Evolutionary conservation across 1,284 basidiomycete genomes (phyloP).

Genomic region (Ganoderma sinense): DNA sequence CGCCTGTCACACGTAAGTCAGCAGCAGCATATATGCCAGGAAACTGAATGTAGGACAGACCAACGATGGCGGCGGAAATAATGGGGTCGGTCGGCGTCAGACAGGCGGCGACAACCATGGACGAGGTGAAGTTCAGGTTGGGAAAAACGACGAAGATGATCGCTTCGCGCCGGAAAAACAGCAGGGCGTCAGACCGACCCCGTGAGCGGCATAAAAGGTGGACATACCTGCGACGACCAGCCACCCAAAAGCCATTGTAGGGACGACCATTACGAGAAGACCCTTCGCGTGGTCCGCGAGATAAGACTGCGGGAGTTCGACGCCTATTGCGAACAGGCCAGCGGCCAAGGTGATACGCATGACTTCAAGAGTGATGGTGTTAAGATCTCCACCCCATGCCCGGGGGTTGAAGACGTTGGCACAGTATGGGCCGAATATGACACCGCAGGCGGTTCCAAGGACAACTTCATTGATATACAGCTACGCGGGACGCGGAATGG

Average conservation of each 20-base stretch:
- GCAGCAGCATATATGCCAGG: neutral
- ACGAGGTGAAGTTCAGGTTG: conserved; percentile 70
- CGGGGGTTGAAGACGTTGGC: conserved; percentile 85
- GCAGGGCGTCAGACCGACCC: neutral
- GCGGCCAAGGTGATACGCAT: conserved; percentile 77
- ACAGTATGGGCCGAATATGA: conserved; percentile 78
- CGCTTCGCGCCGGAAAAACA: conserved; percentile 17
- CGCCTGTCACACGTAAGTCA: conserved; percentile 59
- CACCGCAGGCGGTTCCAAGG: conserved; percentile 84
- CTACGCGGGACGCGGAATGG: conserved; percentile 38
- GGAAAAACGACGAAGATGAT: conserved; percentile 74
- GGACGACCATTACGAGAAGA: conserved; percentile 71
- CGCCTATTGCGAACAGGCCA: conserved; percentile 78
- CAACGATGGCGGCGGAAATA: conserved; percentile 70
- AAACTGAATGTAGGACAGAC: conserved; percentile 38
- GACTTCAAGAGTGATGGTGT: conserved; percentile 83
- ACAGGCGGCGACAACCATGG: conserved; percentile 89
- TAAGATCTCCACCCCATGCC: conserved; percentile 67
- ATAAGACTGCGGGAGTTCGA: conserved; percentile 75
- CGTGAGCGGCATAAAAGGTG: neutral
- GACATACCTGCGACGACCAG: conserved; percentile 66
- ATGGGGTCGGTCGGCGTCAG: conserved; percentile 95
- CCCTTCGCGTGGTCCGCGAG: conserved; percentile 68
- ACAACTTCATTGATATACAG: conserved; percentile 94
- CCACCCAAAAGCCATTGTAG: conserved; percentile 85